A percentile compares a stretch with the other conserved stretches of the same genome.
These are phyloP conservation scores for Coniochaeta sp. DNA, from an alignment of 2,329 filamentous ascomycete species.

Conservation along the genomic window DNA sequence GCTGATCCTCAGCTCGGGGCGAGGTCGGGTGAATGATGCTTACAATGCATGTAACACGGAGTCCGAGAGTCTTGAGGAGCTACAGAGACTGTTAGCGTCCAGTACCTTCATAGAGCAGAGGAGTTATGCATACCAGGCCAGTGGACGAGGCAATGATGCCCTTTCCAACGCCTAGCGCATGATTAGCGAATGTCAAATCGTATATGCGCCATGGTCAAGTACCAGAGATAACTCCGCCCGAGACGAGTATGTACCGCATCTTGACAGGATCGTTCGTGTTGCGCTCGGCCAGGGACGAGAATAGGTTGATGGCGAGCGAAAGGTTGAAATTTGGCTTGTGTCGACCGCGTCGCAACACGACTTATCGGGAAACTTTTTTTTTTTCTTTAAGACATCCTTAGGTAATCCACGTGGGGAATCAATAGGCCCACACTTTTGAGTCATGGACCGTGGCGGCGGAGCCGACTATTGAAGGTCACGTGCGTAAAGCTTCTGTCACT, in stretches of 20 bases:
- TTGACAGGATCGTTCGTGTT: too few species aligned
- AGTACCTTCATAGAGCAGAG: not conserved
- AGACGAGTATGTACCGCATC: conserved; percentile 1
- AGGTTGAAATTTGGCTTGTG: too few species aligned
- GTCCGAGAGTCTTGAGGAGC: conserved; percentile 1
- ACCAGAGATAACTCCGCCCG: conserved; percentile 1
- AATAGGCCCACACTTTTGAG: too few species aligned
- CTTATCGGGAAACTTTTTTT: too few species aligned
- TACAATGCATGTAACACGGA: not conserved
- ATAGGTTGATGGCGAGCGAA: too few species aligned
- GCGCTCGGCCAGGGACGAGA: too few species aligned
- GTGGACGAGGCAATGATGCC: conserved; percentile 3
- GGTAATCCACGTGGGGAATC: too few species aligned
- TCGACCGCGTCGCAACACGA: too few species aligned
- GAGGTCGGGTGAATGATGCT: not conserved
- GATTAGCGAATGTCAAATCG: not conserved
- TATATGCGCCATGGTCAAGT: not conserved
- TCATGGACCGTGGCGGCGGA: too few species aligned
- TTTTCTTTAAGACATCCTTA: too few species aligned
- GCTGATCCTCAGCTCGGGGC: not conserved
- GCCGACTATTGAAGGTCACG: too few species aligned
- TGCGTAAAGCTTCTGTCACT: too few species aligned
- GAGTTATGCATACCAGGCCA: not conserved
- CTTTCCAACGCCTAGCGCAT: not conserved
- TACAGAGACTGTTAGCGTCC: not conserved